These are phyloP conservation scores for Forsythia suspensa DNA, from an alignment of 257 asterid species.

Conservation along the genomic window DNA sequence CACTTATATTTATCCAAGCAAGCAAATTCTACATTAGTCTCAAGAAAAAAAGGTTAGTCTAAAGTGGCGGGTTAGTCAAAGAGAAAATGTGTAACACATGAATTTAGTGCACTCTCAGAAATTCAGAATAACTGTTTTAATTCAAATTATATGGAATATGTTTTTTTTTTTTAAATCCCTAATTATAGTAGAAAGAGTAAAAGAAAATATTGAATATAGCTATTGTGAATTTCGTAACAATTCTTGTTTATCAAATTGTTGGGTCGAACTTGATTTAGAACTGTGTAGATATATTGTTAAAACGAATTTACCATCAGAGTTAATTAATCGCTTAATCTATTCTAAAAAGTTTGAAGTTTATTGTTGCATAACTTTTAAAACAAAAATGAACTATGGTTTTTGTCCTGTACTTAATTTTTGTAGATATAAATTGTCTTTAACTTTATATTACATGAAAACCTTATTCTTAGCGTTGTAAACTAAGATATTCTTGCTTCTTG, in stretches of 20 bases:
- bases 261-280: neutral
- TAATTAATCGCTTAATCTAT: too few species aligned
- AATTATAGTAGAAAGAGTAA: too few species aligned
- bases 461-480: conserved; percentile 25
- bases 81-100: too few species aligned
- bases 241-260: neutral
- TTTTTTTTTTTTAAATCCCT: too few species aligned
- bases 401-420: neutral
- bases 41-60: too few species aligned
- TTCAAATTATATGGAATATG: too few species aligned
- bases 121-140: too few species aligned
- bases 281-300: neutral
- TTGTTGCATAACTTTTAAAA: neutral
- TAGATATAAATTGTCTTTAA: neutral
- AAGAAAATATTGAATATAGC: neutral
- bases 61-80: too few species aligned
- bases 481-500: conserved; percentile 29
- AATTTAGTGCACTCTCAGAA: too few species aligned
- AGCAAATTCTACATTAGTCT: too few species aligned
- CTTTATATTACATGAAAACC: neutral
- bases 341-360: neutral
- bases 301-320: neutral
- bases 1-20: too few species aligned
- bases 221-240: neutral
- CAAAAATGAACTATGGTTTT: neutral